These are phyloP conservation scores for Jatropha curcas DNA, from an alignment of 345 rosid genomes.

Conservation along the genomic window DNA sequence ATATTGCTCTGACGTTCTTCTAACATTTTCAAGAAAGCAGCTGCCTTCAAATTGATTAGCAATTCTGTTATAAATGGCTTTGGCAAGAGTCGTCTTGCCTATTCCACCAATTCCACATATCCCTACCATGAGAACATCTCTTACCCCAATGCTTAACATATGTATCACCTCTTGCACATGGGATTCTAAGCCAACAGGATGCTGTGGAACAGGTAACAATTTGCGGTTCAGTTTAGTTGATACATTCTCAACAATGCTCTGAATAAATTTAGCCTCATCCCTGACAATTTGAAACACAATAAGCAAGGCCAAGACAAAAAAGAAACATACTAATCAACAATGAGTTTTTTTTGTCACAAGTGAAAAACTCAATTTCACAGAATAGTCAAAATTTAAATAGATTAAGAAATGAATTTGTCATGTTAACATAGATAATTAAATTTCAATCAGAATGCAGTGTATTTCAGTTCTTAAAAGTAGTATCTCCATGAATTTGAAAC, in stretches of 20 bases:
- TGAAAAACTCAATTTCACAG: background rate
- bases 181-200: slow-evolving; percentile 9
- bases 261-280: slow-evolving; percentile 17
- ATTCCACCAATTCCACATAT: slow-evolving; percentile 17
- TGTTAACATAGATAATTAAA: no score
- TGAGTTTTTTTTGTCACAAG: background rate
- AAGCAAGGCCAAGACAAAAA: background rate
- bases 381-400: no score
- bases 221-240: background rate
- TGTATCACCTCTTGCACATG: slow-evolving; percentile 6
- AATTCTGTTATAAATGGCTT: slow-evolving; percentile 14
- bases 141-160: slow-evolving; percentile 8
- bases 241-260: slow-evolving; percentile 8
- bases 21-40: slow-evolving; percentile 16
- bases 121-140: slow-evolving; percentile 18
- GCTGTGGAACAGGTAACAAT: slow-evolving; percentile 11
- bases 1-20: background rate
- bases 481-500: no score
- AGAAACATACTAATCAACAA: background rate
- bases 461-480: no score
- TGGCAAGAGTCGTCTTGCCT: slow-evolving; percentile 18
- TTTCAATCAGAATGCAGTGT: no score
- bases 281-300: background rate
- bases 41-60: slow-evolving; percentile 18
- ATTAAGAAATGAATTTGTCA: no score